phyloP scores from a whole-genome alignment of 192 early-diverging fungal genomes.

The Entomortierella lignicola region DNA sequence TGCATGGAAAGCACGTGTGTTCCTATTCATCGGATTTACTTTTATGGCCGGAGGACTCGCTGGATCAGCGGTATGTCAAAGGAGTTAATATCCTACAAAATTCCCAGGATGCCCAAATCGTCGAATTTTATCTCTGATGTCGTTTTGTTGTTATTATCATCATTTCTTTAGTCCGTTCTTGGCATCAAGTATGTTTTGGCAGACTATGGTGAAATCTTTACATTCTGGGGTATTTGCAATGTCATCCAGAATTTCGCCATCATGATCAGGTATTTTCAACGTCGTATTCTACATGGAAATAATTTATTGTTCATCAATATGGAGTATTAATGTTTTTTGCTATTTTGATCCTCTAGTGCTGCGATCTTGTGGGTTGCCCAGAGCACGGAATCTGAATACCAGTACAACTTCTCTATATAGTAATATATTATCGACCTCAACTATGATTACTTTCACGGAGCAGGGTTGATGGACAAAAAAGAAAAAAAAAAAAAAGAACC shows the following conservation, averaged over 20 bases:
- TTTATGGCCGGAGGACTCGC: constrained; percentile 69
- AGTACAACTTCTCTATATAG: constrained; percentile 53
- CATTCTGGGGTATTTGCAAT: constrained; percentile 50
- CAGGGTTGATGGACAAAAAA: too few relatives aligned
- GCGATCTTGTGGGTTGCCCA: constrained; percentile 55
- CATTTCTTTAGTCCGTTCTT: constrained; percentile 35
- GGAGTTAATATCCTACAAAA: too few relatives aligned
- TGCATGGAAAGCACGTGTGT: constrained; percentile 63
- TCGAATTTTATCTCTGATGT: too few relatives aligned
- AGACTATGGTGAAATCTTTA: constrained; percentile 27
- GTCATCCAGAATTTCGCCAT: constrained; percentile 44
- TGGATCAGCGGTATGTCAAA: constrained; percentile 64
- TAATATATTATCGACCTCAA: too few relatives aligned
- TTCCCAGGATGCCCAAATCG: too few relatives aligned
- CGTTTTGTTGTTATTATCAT: too few relatives aligned
- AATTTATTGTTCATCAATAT: background rate
- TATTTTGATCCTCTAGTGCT: constrained; percentile 16
- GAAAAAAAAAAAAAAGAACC: too few relatives aligned
- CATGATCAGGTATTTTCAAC: constrained; percentile 32
- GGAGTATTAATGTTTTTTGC: background rate
- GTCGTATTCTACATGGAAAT: background rate
- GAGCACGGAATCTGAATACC: constrained; percentile 49
- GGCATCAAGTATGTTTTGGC: constrained; percentile 45
- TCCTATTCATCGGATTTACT: constrained; percentile 69
- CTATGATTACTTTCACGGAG: too few relatives aligned